Evolutionary conservation across 108 stramenopile species (phyloP), one percentile per base, ranked within the genome.

Genomic region (Nitzschia sp.): DNA sequence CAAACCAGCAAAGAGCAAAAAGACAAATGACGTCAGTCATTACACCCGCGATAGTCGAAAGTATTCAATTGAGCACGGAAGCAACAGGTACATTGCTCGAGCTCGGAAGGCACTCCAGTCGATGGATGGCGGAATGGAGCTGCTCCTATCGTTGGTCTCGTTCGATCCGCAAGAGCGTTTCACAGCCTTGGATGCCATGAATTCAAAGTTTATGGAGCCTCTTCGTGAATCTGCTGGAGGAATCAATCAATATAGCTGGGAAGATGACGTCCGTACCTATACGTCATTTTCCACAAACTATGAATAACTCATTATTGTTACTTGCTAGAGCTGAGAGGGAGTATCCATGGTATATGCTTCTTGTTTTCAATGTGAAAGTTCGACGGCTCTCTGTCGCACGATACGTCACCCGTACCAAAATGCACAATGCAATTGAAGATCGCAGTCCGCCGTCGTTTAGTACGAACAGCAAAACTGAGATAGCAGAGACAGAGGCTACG

Each of bases 61-160:
- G 46, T 95, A 77, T 57, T 89, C 89, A 17, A 46, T 92, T 8
- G 54, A 68, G 26, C 50, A 75, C 19, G 94, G 94, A 26, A 83
- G 13, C 64, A 77, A 95, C 61, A 44, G 62, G 57, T 78, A 75
- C 50, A 87, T 95, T 55, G 69, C 82, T 35, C 68, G 73, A 33
- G 94, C 90, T 29, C 78, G 94, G 21, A 46, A 58, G 31, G 72
- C 69, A 27, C 79, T 95, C 0, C 48, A 70, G 68, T 69, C 73
- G 58, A 74, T 91, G 75, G 79, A 87, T 45, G 94, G 94, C 47
- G 94, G 88, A 4, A 88, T 92, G 90, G 91, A 92, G 15, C 72
- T 91, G 26, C 69, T 95, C 25, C 62, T 75, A 16, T 78, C 80
- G 1, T 66, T 95, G 26, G 84, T 88, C 29, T 71, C 69, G 0